Percentiles rank a stretch among this genome's conserved stretches.
Conservation (phyloP, 2,329 filamentous ascomycete genomes). For the Clonostachys sp. region DNA sequence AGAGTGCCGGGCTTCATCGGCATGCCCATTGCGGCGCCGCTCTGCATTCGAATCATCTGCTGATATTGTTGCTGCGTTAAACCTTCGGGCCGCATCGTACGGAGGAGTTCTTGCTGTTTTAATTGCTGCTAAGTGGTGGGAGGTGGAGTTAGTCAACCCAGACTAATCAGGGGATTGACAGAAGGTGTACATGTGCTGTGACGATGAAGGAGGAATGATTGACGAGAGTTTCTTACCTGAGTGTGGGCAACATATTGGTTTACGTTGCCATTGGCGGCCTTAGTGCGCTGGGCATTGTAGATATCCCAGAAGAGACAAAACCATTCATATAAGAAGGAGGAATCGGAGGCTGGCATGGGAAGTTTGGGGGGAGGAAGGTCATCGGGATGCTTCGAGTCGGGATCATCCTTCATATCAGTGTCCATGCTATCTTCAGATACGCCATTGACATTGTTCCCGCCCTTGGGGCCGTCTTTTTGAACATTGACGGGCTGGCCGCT, state of each 20-base stretch:
- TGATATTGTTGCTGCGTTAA: conserved; percentile 51
- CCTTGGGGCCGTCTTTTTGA: conserved; percentile 62
- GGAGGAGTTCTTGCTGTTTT: conserved; percentile 72
- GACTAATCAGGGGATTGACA: neutral
- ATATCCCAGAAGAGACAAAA: conserved; percentile 98
- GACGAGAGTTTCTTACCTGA: conserved; percentile 54
- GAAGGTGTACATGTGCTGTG: neutral
- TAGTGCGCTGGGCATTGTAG: conserved; percentile 75
- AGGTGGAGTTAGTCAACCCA: conserved; percentile 4
- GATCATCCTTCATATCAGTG: conserved; percentile 75
- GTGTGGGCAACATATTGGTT: conserved; percentile 77
- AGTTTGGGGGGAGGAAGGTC: conserved; percentile 76
- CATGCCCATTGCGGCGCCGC: conserved; percentile 50
- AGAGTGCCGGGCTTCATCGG: conserved; percentile 57
- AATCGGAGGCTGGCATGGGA: conserved; percentile 59
- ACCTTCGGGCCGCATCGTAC: conserved; percentile 59
- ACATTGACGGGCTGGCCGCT: conserved; percentile 64
- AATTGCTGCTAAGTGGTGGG: neutral
- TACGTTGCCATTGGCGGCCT: conserved; percentile 58
- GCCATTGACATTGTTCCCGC: conserved; percentile 65
- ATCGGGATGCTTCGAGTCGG: conserved; percentile 68
- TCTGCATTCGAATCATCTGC: conserved; percentile 66
- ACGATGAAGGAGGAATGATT: conserved; percentile 14
- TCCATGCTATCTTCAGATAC: conserved; percentile 74
- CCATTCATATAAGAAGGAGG: conserved; percentile 94